These are phyloP conservation scores for Populus ilicifolia DNA, from an alignment of 345 rosid species.

Conservation along the genomic window DNA sequence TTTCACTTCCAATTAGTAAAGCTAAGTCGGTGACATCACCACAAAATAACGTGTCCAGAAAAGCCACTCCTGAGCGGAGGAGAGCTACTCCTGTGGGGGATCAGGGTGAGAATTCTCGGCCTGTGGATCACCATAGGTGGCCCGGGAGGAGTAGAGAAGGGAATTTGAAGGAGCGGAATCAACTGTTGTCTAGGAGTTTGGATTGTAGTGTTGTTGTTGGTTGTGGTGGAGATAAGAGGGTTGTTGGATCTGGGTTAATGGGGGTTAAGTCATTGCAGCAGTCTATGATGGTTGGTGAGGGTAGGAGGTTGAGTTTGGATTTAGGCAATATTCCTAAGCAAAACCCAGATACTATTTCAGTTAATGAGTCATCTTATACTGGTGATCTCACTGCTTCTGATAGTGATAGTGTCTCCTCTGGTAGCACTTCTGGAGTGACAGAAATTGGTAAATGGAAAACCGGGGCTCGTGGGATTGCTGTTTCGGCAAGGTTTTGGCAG, in stretches of 20 bases:
- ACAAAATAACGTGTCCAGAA: slow-evolving; percentile 41
- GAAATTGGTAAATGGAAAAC: slow-evolving; percentile 45
- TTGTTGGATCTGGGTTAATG: slow-evolving; percentile 63
- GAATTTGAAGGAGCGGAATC: slow-evolving; percentile 29
- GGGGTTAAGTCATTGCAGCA: slow-evolving; percentile 48
- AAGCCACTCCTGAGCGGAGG: slow-evolving; percentile 53
- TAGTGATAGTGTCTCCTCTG: slow-evolving; percentile 76
- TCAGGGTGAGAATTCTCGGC: slow-evolving; percentile 58
- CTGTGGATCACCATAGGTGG: slow-evolving; percentile 63
- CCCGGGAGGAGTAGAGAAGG: slow-evolving; percentile 63
- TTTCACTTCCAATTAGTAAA: slow-evolving; percentile 83
- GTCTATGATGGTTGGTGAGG: slow-evolving; percentile 48
- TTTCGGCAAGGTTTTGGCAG: slow-evolving; percentile 90
- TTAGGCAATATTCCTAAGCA: slow-evolving; percentile 36
- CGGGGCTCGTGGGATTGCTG: slow-evolving; percentile 39
- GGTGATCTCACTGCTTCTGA: slow-evolving; percentile 70
- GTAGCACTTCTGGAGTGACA: slow-evolving; percentile 57
- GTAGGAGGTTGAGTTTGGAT: slow-evolving; percentile 57
- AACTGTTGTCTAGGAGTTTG: slow-evolving; percentile 49
- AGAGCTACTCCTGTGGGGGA: slow-evolving; percentile 33
- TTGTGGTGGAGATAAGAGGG: slow-evolving; percentile 30
- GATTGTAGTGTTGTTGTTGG: slow-evolving; percentile 39
- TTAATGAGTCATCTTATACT: slow-evolving; percentile 40
- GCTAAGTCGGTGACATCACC: slow-evolving; percentile 47
- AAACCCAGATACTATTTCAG: slow-evolving; percentile 41